Evolutionary conservation across 148 eudicot species (phyloP).

Genomic region (Fallopia convolvulus): DNA sequence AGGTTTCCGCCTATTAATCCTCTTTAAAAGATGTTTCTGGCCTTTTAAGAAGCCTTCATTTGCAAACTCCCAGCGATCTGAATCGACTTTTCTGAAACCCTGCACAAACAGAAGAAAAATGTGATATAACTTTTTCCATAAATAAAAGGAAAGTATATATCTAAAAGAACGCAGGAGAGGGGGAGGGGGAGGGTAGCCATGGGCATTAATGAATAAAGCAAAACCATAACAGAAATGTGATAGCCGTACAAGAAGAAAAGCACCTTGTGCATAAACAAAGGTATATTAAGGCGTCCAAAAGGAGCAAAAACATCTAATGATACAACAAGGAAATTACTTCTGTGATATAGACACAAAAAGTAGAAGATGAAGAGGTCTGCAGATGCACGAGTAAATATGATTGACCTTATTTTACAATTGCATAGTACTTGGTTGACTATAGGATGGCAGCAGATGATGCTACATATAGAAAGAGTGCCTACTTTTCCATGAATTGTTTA

Average conservation of each 20-base stretch:
- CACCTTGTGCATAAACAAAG: neutral
- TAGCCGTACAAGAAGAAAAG: neutral
- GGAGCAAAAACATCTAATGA: neutral
- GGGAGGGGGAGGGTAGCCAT: neutral
- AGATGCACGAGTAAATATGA: neutral
- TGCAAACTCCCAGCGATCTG: conserved; percentile 69
- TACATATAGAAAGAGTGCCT: too few species aligned
- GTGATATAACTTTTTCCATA: neutral
- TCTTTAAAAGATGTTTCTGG: conserved; percentile 58
- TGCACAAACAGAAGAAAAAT: conserved; percentile 20
- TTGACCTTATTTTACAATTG: neutral
- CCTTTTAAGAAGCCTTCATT: conserved; percentile 75
- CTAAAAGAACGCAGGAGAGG: neutral
- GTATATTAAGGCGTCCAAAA: too few species aligned
- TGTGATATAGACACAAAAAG: neutral
- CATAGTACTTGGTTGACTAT: too few species aligned
- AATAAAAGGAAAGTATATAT: neutral
- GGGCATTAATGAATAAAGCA: neutral
- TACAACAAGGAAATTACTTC: neutral
- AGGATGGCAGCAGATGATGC: too few species aligned
- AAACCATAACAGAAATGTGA: neutral
- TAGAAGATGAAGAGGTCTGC: neutral
- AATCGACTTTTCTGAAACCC: conserved; percentile 81
- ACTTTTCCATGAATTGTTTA: too few species aligned
- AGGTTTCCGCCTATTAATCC: conserved; percentile 63